phyloP scores from a whole-genome alignment of 352 stramenopile species.

The Halophytophthora batemanensis region DNA sequence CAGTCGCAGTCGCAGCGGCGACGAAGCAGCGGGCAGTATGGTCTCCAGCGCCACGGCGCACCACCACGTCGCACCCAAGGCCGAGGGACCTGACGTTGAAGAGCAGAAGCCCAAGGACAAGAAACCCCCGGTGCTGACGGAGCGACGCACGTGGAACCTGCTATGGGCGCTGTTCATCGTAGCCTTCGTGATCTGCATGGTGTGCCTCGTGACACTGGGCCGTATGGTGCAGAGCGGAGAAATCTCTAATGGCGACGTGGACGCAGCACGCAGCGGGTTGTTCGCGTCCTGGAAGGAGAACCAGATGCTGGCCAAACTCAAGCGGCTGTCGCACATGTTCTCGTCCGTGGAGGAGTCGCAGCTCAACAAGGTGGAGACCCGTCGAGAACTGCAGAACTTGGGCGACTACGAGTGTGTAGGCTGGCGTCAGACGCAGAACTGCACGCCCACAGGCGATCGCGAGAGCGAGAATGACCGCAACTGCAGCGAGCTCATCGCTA shows the following conservation, averaged over 20 bases:
- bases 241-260: conserved; percentile 42
- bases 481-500: conserved; percentile 34
- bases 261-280: conserved; percentile 19
- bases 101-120: neutral
- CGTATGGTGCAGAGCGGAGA: conserved; percentile 42
- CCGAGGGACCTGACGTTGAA: conserved; percentile 3
- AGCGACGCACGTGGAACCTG: conserved; percentile 39
- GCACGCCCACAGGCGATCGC: conserved; percentile 34
- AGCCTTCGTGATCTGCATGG: conserved; percentile 43
- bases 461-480: conserved; percentile 37
- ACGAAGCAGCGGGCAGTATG: conserved; percentile 10
- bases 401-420: conserved; percentile 56
- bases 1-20: conserved; percentile 24
- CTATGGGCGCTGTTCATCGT: conserved; percentile 45
- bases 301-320: conserved; percentile 42
- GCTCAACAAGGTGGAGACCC: conserved; percentile 16
- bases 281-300: conserved; percentile 37
- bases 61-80: conserved; percentile 1
- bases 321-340: conserved; percentile 38
- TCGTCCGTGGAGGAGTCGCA: conserved; percentile 23
- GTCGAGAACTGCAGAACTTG: conserved; percentile 26
- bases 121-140: conserved; percentile 5
- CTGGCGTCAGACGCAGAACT: conserved; percentile 53
- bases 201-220: conserved; percentile 47
- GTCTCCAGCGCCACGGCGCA: neutral